Conservation (phyloP, 179 eudicot genomes). For the Silene vulgaris region DNA sequence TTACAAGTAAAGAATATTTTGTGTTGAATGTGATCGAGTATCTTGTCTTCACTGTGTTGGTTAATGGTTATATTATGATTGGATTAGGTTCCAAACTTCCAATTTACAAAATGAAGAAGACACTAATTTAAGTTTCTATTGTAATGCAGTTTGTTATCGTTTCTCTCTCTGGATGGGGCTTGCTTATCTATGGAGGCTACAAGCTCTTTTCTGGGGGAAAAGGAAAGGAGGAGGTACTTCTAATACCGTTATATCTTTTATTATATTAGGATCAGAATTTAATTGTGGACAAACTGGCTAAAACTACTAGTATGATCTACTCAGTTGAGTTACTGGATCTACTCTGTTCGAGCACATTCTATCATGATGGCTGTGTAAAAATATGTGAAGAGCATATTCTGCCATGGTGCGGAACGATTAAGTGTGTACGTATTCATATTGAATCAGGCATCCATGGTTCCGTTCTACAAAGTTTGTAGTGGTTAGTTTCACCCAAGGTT, state of each 20-base stretch:
- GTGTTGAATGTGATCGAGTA: neutral
- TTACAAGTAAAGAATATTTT: neutral
- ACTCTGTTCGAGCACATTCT: neutral
- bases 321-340: neutral
- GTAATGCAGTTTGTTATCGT: constrained; percentile 75
- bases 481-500: too few relatives aligned
- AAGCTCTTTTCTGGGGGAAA: constrained; percentile 64
- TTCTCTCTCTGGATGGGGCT: constrained; percentile 82
- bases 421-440: too few relatives aligned
- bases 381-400: too few relatives aligned
- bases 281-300: neutral
- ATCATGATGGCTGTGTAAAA: neutral
- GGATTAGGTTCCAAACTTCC: too few relatives aligned
- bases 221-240: constrained; percentile 59
- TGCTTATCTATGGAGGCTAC: constrained; percentile 49
- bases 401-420: too few relatives aligned
- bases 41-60: neutral
- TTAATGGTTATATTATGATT: neutral
- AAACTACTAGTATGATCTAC: neutral
- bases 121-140: constrained; percentile 8
- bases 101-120: neutral
- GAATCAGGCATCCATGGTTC: too few relatives aligned
- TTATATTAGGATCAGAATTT: too few relatives aligned
- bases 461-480: too few relatives aligned
- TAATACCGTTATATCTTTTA: neutral